Base-by-base conservation (phyloP, 2,329 filamentous ascomycete genomes). In the Neodidymelliopsis sp. region DNA sequence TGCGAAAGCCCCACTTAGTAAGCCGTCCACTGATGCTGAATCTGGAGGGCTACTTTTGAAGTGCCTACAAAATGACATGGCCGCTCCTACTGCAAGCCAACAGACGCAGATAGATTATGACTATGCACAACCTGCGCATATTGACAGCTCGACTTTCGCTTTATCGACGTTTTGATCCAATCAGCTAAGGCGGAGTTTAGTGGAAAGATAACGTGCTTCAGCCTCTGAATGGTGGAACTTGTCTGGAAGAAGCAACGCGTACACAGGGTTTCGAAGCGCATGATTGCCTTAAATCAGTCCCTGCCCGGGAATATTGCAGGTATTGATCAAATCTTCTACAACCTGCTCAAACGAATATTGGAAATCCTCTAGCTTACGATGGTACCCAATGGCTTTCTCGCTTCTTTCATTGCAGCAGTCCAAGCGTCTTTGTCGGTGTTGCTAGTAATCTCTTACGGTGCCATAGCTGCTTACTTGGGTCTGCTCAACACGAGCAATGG, bases 351-450 rank as follows among this genome's bases (percentile, higher is more conserved):
- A 20, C 13, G 20, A 4, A 2, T 4, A 2, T 12, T 9, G 5
- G 19, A 11, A n/a, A 2, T 6, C n/a, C 12, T 15, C n/a, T 1
- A 13, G 6, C 2, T 22, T 4, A 29, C 11, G 12, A 40, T 30
- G 36, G 36, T 35, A 13, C 18, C 41, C 9, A 41, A 38, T 11
- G 19, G 40, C n/a, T 27, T 53, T 25, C 44, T 67, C 19, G 50
- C 62, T 54, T 78, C 74, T 12, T 81, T 83, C 50, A 61, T 81
- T 8, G 79, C 79, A 19, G 80, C 80, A 3, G 63, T 83, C 18
- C 80, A 83, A 63, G 81, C 81, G 18, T 81, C 77, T 27, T 62
- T 82, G 4, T 79, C 79, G 2, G 80, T 83, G 0, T 63, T 83
- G 4, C 66, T 84, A 4, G 81, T 81, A 25, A 80, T 83, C 41